These are phyloP conservation scores for Ceratobasidium sp. DNA, from an alignment of 1,284 basidiomycete genomes.

Conservation along the genomic window DNA sequence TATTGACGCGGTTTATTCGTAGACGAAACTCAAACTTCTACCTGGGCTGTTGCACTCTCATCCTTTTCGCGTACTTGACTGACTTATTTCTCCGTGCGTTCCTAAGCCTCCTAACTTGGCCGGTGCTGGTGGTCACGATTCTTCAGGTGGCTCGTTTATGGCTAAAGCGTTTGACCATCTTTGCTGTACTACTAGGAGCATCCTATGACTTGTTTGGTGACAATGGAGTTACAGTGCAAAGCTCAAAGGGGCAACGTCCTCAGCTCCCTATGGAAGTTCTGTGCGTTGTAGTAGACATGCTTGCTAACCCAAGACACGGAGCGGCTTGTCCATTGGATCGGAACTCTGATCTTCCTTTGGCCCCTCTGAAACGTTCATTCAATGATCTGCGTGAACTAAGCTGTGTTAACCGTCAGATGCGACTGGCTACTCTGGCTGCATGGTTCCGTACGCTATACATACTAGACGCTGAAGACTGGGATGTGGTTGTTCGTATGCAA, in stretches of 20 bases:
- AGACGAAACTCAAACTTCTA: not conserved
- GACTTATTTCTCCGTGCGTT: too few species aligned
- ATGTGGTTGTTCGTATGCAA: not conserved
- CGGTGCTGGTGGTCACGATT: too few species aligned
- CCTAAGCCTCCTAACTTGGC: too few species aligned
- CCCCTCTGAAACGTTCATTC: not conserved
- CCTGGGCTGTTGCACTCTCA: not conserved
- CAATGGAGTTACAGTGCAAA: not conserved
- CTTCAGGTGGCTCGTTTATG: too few species aligned
- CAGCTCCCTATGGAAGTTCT: not conserved
- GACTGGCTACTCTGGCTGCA: not conserved
- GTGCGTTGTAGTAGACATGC: not conserved
- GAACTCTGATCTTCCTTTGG: not conserved
- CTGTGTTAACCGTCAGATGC: not conserved
- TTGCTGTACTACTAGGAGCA: too few species aligned
- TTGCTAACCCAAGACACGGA: not conserved
- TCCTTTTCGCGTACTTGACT: too few species aligned
- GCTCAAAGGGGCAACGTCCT: too few species aligned
- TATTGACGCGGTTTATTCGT: not conserved
- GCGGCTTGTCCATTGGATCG: not conserved
- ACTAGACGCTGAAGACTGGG: conserved; percentile 1
- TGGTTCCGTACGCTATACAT: conserved; percentile 5
- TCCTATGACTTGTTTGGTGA: not conserved
- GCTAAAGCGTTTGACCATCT: too few species aligned
- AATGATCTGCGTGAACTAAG: conserved; percentile 8